Base-by-base conservation (phyloP, 176 grass and related monocot genomes). In the Pontederia crassipes region DNA sequence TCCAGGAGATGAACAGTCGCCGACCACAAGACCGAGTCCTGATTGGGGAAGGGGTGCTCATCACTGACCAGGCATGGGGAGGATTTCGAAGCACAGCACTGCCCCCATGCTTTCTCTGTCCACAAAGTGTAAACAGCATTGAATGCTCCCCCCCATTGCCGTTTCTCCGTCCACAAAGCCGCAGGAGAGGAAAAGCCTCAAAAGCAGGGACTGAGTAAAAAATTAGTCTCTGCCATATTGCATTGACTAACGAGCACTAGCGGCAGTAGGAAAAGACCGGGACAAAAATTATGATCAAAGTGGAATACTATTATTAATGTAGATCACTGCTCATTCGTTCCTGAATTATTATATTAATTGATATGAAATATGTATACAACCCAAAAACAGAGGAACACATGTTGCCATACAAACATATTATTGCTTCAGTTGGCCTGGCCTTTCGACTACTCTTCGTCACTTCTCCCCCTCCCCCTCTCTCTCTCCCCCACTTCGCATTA, bases 61-160 rank as follows among this genome's bases (percentile, higher is more conserved):
- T 0, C 14, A 15, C 49, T 50, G 47, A 65, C 46, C 62, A 51
- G 15, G 16, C 8, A 8, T 48, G 17, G 46, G 46, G 32, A 40
- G 46, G 47, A 65, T 48, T 51, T 28, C 62, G 13, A 46, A 65
- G 17, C 16, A 18, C 6, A 65, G 46, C 12, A 40, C 2, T 7
- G 2, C 32, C 32, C 4, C 32, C 32, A 14, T 14, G 62, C 62
- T 28, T 13, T 50, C 18, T 27, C 35, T 65, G 62, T 65, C 5
- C 62, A 50, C 62, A 50, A 3, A 65, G 47, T 28, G 26, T 28
- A 65, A 20, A 7, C 48, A 65, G 46, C 62, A 65, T 65, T 65
- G 18, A 51, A 28, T 65, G 62, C 11, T 14, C 13, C 12, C 49
- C 49, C 2, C 62, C 10, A 9, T 40, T 40, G 32, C 32, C 1